phyloP scores from a whole-genome alignment of 164 flowering plant genomes.

The Aristolochia fimbriata region DNA sequence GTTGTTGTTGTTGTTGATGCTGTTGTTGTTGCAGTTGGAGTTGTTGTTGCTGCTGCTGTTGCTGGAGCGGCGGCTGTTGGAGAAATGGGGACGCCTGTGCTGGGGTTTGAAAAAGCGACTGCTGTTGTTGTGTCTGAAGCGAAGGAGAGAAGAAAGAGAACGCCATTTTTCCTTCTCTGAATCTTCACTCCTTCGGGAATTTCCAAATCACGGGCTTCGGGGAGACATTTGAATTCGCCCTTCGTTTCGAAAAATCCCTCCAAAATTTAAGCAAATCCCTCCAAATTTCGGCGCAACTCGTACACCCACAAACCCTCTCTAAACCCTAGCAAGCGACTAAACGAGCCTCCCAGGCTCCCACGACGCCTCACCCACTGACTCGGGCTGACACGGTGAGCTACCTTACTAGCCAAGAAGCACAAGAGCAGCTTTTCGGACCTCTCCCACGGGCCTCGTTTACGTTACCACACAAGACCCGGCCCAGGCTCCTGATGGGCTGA shows the following conservation, averaged over 20 bases:
- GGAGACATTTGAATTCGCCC: background rate
- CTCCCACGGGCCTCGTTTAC: too few relatives aligned
- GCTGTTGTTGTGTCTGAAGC: conserved; percentile 25
- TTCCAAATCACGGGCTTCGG: too few relatives aligned
- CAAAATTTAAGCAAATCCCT: conserved; percentile 1
- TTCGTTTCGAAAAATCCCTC: conserved; percentile 8
- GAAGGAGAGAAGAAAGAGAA: conserved; percentile 13
- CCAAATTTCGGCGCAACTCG: too few relatives aligned
- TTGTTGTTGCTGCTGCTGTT: conserved; percentile 20
- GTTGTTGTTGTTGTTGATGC: conserved; percentile 29
- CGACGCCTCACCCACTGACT: too few relatives aligned
- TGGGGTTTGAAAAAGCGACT: conserved; percentile 15
- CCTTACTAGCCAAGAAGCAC: too few relatives aligned
- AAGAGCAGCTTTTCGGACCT: too few relatives aligned
- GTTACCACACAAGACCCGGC: too few relatives aligned
- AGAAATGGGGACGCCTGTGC: conserved; percentile 18
- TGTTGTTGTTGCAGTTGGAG: conserved; percentile 29
- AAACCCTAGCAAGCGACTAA: conserved; percentile 3
- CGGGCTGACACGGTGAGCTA: too few relatives aligned
- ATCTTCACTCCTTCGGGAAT: conserved; percentile 2
- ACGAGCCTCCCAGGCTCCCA: too few relatives aligned
- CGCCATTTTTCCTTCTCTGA: conserved; percentile 11
- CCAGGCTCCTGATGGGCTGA: too few relatives aligned
- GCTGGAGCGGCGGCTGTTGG: conserved; percentile 19
- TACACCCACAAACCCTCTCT: background rate